These are phyloP conservation scores for Xenoacremonium recifei DNA, from an alignment of 2,329 filamentous ascomycete genomes.

Conservation along the genomic window DNA sequence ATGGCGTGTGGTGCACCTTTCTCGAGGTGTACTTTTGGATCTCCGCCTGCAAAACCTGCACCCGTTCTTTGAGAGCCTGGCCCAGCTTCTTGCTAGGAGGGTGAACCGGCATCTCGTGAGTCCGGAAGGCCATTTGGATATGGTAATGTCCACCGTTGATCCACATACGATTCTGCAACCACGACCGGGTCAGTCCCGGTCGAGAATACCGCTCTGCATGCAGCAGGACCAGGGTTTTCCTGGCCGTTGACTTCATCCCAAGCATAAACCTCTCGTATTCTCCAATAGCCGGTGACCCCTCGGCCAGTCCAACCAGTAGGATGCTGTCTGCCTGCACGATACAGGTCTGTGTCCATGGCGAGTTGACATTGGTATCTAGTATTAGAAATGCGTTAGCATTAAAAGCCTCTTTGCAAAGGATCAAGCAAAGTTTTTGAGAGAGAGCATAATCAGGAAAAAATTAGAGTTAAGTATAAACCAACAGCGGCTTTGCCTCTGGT, in stretches of 20 bases:
- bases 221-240: constrained; percentile 87
- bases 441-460: constrained; percentile 59
- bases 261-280: constrained; percentile 96
- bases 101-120: constrained; percentile 73
- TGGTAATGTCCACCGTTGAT: constrained; percentile 98
- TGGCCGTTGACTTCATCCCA: constrained; percentile 94
- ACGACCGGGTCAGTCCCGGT: constrained; percentile 80
- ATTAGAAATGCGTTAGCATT: constrained; percentile 25
- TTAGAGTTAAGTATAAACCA: constrained; percentile 63
- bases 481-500: constrained; percentile 54
- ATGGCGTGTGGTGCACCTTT: constrained; percentile 81
- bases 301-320: constrained; percentile 84
- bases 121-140: constrained; percentile 88
- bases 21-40: constrained; percentile 97
- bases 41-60: constrained; percentile 92
- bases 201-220: constrained; percentile 86
- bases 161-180: constrained; percentile 92
- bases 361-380: constrained; percentile 91
- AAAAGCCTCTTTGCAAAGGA: background rate
- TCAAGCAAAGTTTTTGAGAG: background rate
- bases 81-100: constrained; percentile 76
- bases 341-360: constrained; percentile 97
- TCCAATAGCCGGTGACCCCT: constrained; percentile 84
- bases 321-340: constrained; percentile 97
- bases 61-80: constrained; percentile 82